phyloP scores from a whole-genome alignment of 2,329 filamentous ascomycete species.

The Lachnellula arida region DNA sequence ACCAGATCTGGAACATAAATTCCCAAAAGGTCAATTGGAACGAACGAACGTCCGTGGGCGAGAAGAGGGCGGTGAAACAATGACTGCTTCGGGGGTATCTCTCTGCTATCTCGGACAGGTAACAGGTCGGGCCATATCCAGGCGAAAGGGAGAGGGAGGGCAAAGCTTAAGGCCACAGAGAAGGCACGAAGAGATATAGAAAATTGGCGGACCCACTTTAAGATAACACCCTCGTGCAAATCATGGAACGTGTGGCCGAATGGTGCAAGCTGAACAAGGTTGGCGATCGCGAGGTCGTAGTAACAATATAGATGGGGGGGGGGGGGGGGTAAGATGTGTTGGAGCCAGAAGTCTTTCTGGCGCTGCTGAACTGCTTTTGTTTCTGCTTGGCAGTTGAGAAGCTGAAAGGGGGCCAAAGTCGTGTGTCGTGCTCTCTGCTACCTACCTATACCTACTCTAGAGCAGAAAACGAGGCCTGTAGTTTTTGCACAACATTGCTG shows the following conservation, averaged over 20 bases:
- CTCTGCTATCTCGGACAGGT: constrained; percentile 4
- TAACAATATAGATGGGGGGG: constrained; percentile 11
- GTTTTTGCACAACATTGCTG: not conserved
- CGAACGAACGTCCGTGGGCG: constrained; percentile 6
- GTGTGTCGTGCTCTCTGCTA: not conserved
- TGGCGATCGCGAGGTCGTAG: no score
- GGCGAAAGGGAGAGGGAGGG: constrained; percentile 9
- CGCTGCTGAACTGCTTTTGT: not conserved
- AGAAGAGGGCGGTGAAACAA: not conserved
- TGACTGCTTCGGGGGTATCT: not conserved
- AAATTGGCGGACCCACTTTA: constrained; percentile 6
- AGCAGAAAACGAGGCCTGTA: not conserved
- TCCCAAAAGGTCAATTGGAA: not conserved
- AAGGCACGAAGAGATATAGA: constrained; percentile 18
- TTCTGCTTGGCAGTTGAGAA: not conserved
- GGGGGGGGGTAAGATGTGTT: constrained; percentile 9
- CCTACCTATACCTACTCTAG: no score
- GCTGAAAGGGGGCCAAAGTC: not conserved
- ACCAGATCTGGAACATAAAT: constrained; percentile 6
- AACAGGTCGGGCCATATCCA: constrained; percentile 16
- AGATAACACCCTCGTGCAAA: constrained; percentile 16
- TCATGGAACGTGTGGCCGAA: constrained; percentile 12
- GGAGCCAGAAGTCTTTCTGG: not conserved
- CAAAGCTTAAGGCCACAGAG: not conserved
- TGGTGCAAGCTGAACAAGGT: constrained; percentile 12